These are phyloP conservation scores for Arachis hypogaea DNA, from an alignment of 306 rosid species.

Conservation along the genomic window DNA sequence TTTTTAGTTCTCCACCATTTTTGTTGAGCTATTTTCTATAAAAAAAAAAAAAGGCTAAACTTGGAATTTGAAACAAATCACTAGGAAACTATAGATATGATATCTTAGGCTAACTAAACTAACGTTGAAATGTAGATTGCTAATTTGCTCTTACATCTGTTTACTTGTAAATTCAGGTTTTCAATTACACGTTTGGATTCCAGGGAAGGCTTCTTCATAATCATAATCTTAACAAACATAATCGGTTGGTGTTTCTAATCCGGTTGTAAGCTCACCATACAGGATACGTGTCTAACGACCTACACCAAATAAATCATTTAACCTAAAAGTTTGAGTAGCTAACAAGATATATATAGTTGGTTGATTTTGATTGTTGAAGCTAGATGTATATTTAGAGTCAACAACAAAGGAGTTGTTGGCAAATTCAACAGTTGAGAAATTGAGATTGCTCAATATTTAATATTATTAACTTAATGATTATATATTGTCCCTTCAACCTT, in stretches of 20 bases:
- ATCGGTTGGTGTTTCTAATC: neutral
- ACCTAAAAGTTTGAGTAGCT: constrained; percentile 7
- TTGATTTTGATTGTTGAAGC: neutral
- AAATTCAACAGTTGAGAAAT: neutral
- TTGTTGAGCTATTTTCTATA: too few relatives aligned
- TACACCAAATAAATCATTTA: neutral
- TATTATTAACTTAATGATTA: neutral
- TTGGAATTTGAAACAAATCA: too few relatives aligned
- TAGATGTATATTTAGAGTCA: too few relatives aligned
- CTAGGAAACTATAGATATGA: neutral
- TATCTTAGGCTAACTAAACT: neutral
- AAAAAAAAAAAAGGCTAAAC: too few relatives aligned
- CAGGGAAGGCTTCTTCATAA: too few relatives aligned
- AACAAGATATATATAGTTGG: neutral
- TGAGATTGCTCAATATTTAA: neutral
- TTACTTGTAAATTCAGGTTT: constrained; percentile 19
- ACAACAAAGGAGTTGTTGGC: neutral
- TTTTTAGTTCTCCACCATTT: too few relatives aligned
- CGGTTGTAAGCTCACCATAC: neutral
- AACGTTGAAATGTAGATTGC: neutral
- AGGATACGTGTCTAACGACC: neutral
- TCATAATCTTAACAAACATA: neutral
- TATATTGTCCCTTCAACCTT: neutral
- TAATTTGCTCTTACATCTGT: too few relatives aligned
- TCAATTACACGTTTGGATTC: neutral